phyloP scores from a whole-genome alignment of 2,329 filamentous ascomycete species.

The Laburnicola sp. region DNA sequence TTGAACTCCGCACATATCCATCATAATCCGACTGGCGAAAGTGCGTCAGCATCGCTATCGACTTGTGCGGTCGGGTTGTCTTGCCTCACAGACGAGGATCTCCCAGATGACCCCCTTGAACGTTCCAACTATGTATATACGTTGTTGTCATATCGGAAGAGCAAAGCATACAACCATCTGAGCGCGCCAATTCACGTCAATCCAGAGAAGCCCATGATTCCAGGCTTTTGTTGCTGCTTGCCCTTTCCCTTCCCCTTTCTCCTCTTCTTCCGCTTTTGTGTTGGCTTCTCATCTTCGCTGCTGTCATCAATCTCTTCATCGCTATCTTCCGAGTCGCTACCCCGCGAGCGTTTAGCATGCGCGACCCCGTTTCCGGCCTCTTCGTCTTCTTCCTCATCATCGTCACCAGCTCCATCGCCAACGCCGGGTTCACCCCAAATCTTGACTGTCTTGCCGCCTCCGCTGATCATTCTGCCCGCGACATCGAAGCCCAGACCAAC shows the following conservation, averaged over 20 bases:
- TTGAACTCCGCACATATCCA: not conserved
- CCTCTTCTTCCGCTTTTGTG: conserved; percentile 49
- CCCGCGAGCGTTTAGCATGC: conserved; percentile 31
- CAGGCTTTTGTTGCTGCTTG: conserved; percentile 37
- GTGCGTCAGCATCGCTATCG: not conserved
- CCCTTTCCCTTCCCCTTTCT: conserved; percentile 46
- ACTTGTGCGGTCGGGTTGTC: not conserved
- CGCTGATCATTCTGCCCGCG: conserved; percentile 82
- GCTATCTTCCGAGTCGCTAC: conserved; percentile 52
- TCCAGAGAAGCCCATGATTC: conserved; percentile 43
- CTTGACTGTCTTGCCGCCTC: conserved; percentile 82
- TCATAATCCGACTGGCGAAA: not conserved
- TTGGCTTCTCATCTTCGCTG: conserved; percentile 51
- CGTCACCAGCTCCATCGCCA: conserved; percentile 57
- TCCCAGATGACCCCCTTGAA: not conserved
- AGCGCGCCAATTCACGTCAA: conserved; percentile 26
- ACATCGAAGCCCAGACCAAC: conserved; percentile 82
- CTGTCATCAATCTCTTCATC: conserved; percentile 48
- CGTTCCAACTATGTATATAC: not conserved
- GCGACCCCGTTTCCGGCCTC: conserved; percentile 47
- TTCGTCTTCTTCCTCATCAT: conserved; percentile 55
- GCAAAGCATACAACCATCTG: not conserved
- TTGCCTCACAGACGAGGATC: not conserved
- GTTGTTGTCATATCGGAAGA: not conserved
- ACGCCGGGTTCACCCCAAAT: conserved; percentile 82